A percentile compares a stretch with the other conserved stretches of the same genome.
Evolutionary conservation across 306 rosid species (phyloP).

Genomic region (Acacia crassicarpa): DNA sequence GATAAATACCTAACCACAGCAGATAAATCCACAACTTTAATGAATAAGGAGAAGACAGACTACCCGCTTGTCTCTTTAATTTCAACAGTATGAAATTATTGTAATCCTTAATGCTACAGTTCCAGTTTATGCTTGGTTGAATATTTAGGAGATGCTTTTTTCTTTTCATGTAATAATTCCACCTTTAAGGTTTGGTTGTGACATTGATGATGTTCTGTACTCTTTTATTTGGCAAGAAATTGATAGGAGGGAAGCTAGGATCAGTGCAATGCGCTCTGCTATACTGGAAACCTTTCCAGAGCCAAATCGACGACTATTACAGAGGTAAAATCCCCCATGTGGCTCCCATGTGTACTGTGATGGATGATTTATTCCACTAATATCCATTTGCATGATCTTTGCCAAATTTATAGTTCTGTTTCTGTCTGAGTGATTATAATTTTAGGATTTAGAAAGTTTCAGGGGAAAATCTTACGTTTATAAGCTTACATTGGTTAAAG

Average conservation of each 20-base stretch:
- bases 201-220: constrained; percentile 11
- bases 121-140: background rate
- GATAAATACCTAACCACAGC: too few relatives aligned
- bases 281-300: constrained; percentile 94
- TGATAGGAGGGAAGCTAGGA: constrained; percentile 87
- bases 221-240: constrained; percentile 59
- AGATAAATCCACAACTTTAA: too few relatives aligned
- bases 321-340: constrained; percentile 51
- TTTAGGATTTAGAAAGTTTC: constrained; percentile 2
- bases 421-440: background rate
- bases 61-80: background rate
- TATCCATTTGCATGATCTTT: constrained; percentile 2
- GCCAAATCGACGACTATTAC: constrained; percentile 92
- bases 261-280: constrained; percentile 84
- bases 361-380: background rate
- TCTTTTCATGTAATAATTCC: background rate
- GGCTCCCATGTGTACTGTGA: background rate
- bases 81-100: background rate
- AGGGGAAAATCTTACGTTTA: background rate
- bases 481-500: background rate
- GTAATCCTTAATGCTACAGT: background rate
- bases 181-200: background rate
- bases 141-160: background rate
- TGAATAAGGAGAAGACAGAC: background rate
- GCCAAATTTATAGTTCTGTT: background rate